Percentiles rank a stretch among this genome's conserved stretches.
Conservation (phyloP, 768 basidiomycete species). For the Boletus speciosus region DNA sequence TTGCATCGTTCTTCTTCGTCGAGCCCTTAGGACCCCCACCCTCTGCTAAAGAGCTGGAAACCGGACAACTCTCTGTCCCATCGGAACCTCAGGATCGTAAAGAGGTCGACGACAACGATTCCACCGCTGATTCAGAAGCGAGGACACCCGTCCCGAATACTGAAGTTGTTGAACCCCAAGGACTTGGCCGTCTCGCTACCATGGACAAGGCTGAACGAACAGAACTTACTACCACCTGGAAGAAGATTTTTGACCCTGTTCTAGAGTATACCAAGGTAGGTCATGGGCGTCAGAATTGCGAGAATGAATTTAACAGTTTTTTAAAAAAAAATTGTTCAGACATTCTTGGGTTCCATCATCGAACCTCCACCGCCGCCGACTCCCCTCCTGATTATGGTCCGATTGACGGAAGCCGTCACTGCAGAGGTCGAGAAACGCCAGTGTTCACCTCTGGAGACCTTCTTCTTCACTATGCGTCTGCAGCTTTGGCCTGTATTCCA, state of each 20-base stretch:
- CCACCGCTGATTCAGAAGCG: slow-evolving; percentile 50
- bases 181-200: slow-evolving; percentile 27
- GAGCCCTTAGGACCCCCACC: slow-evolving; percentile 25
- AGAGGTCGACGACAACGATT: slow-evolving; percentile 39
- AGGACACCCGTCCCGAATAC: slow-evolving; percentile 32
- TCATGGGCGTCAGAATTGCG: background rate
- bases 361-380: slow-evolving; percentile 73
- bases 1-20: slow-evolving; percentile 75
- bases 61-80: slow-evolving; percentile 31
- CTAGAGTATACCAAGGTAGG: slow-evolving; percentile 78
- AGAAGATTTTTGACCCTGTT: slow-evolving; percentile 88
- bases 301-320: background rate
- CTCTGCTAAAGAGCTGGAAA: slow-evolving; percentile 35
- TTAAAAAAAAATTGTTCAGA: slow-evolving; percentile 35
- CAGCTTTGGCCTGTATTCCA: slow-evolving; percentile 94
- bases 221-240: slow-evolving; percentile 72
- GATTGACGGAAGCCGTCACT: slow-evolving; percentile 79
- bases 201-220: slow-evolving; percentile 59
- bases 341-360: slow-evolving; percentile 63
- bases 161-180: slow-evolving; percentile 24
- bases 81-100: slow-evolving; percentile 43
- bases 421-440: slow-evolving; percentile 71
- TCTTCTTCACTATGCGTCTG: slow-evolving; percentile 75
- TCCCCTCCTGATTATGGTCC: slow-evolving; percentile 86
- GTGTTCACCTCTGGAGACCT: slow-evolving; percentile 77